These are phyloP conservation scores for Tylopilus sp. DNA, from an alignment of 768 basidiomycete species.

Conservation along the genomic window DNA sequence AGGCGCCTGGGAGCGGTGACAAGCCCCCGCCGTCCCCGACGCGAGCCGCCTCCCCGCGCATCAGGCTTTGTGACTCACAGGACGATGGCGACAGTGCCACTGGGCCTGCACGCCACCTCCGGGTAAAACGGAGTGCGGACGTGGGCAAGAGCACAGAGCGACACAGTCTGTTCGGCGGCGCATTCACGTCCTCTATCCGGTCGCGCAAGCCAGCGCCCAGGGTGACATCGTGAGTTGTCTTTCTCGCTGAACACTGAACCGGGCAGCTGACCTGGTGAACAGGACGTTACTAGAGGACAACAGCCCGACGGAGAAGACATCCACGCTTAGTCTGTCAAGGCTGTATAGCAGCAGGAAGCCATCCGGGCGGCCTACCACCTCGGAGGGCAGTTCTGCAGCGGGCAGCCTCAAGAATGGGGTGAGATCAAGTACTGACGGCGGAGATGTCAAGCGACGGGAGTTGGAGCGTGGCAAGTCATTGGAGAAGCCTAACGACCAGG, in stretches of 20 bases:
- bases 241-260: neutral
- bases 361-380: conserved; percentile 40
- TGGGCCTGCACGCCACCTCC: conserved; percentile 33
- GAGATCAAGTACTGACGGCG: conserved; percentile 19
- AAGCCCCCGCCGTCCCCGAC: conserved; percentile 26
- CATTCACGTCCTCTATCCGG: conserved; percentile 60
- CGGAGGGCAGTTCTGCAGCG: conserved; percentile 30
- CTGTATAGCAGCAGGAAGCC: conserved; percentile 44
- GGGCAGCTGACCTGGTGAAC: neutral
- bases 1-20: conserved; percentile 17
- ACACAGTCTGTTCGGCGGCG: conserved; percentile 79
- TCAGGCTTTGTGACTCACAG: conserved; percentile 19
- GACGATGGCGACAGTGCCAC: conserved; percentile 21
- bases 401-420: conserved; percentile 24
- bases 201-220: conserved; percentile 79
- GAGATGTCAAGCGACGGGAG: conserved; percentile 15
- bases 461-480: conserved; percentile 23
- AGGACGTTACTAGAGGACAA: conserved; percentile 35
- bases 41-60: conserved; percentile 16
- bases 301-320: conserved; percentile 40
- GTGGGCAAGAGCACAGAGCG: conserved; percentile 47
- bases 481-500: conserved; percentile 20
- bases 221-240: conserved; percentile 56
- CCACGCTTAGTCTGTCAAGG: conserved; percentile 47
- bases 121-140: conserved; percentile 52